Base-by-base conservation (phyloP, 2,329 filamentous ascomycete species). In the Xylaria sp. region DNA sequence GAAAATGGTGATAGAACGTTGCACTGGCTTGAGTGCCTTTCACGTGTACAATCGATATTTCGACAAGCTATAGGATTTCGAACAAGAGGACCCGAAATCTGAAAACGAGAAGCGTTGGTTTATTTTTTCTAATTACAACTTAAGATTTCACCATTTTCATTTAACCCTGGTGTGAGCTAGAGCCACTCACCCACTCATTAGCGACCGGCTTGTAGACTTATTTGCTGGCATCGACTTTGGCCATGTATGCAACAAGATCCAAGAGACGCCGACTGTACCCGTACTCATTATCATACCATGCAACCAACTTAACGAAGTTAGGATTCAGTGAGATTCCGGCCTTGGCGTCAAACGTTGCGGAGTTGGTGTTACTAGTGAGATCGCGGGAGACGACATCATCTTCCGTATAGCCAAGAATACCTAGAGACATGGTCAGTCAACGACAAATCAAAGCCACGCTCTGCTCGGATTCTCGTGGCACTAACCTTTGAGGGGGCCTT, bases 201-300 rank as follows among this genome's bases (percentile, higher is more conserved):
- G 15, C 39, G 39, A 41, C 4, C 39, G 13, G 13, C 39, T 15
- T 15, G 39, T 5, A 12, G 12, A 2, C n/a, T 48, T 48, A 48
- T 10, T 48, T 48, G 10, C 46, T 18, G 6, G n/a, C 87, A 79
- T 94, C 92, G 74, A 91, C 90, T 88, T 93, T 92, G 84, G 92
- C 86, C 79, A 94, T 88, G 88, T 94, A 91, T 84, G 88, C 86
- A 82, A 89, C 82, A 78, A 95, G 92, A 85, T 96, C 92, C 77
- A 94, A 86, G 79, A 94, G 92, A 90, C 92, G 95, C 87, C 94
- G 94, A 84, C 93, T 97, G 92, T 98, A 98, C 81, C 94, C 96
- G 94, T 94, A 98, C 90, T 98, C 95, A 89, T 98, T 98, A 89
- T 97, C 94, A 86, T 97, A 97, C 95, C 95, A 98, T 79, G 91